Conservation (phyloP, 2,329 filamentous ascomycete genomes). For the Fusarium zealandicum region DNA sequence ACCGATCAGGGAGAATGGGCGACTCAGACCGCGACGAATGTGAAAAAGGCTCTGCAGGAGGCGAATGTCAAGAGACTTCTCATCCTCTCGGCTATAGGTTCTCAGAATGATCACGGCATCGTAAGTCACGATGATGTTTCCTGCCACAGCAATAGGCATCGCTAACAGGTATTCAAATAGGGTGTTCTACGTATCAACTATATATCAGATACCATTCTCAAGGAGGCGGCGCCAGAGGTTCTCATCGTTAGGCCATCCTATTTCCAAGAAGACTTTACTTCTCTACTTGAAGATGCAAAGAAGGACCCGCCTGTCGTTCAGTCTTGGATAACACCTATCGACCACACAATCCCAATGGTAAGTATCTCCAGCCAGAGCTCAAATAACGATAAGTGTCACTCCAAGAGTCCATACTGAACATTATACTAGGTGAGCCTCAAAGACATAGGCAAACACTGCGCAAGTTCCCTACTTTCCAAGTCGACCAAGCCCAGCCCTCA, state of each 20-base stretch:
- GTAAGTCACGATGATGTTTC: slow-evolving; percentile 27
- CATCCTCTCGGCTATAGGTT: slow-evolving; percentile 42
- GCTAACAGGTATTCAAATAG: slow-evolving; percentile 20
- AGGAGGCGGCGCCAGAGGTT: slow-evolving; percentile 31
- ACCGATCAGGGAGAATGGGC: slow-evolving; percentile 38
- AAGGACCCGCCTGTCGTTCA: slow-evolving; percentile 37
- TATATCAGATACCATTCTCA: slow-evolving; percentile 32
- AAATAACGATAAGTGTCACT: neutral
- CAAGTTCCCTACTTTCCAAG: slow-evolving; percentile 31
- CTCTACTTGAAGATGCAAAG: slow-evolving; percentile 29
- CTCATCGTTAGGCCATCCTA: slow-evolving; percentile 32
- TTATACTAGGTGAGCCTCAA: slow-evolving; percentile 40
- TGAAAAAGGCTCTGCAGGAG: slow-evolving; percentile 30
- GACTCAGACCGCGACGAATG: slow-evolving; percentile 21
- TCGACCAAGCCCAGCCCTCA: slow-evolving; percentile 15
- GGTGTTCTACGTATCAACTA: slow-evolving; percentile 38
- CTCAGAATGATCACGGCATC: slow-evolving; percentile 42
- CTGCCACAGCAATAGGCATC: neutral
- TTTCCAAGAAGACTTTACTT: slow-evolving; percentile 36
- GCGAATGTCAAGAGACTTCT: slow-evolving; percentile 34
- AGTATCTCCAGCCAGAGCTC: neutral
- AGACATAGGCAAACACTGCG: slow-evolving; percentile 42
- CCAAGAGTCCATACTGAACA: neutral
- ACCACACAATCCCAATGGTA: slow-evolving; percentile 47
- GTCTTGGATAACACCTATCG: slow-evolving; percentile 38